Evolutionary conservation across 1,284 basidiomycete species (phyloP).

Genomic region (Ganoderma multipileum): DNA sequence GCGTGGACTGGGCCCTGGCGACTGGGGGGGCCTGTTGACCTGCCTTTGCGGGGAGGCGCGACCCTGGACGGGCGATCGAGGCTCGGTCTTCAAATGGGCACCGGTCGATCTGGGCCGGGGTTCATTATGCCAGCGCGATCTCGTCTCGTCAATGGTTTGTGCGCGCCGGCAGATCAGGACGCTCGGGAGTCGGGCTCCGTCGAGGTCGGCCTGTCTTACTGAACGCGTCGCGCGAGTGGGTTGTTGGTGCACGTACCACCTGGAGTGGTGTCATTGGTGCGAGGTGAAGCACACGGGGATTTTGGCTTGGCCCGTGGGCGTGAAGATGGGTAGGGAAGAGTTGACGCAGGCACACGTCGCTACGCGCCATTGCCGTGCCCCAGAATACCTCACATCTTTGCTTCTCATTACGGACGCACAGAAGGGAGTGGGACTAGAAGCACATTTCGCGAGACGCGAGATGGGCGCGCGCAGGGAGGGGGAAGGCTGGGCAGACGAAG

Average conservation of each 20-base stretch:
- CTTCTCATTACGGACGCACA: background rate
- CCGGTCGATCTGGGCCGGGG: slow-evolving; percentile 2
- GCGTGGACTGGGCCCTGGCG: background rate
- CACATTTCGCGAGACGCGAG: background rate
- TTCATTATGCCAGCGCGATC: background rate
- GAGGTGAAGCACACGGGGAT: background rate
- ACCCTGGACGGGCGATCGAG: slow-evolving; percentile 3
- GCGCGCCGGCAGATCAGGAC: background rate
- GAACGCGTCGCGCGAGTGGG: background rate
- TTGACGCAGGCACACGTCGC: background rate
- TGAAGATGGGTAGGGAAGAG: background rate
- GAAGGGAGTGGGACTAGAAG: background rate
- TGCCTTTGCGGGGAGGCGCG: slow-evolving; percentile 2
- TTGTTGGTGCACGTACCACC: background rate
- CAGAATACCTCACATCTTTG: background rate
- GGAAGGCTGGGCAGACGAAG: no score
- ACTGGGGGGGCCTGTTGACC: background rate
- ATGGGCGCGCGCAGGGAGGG: background rate
- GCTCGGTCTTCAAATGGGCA: slow-evolving; percentile 4
- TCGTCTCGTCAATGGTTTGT: background rate
- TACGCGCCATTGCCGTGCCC: background rate
- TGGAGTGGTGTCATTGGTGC: background rate
- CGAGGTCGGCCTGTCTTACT: background rate
- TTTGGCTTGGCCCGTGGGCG: background rate
- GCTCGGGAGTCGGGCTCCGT: background rate